Base-by-base conservation (phyloP, 768 basidiomycete genomes). In the Leccinum variicolor region DNA sequence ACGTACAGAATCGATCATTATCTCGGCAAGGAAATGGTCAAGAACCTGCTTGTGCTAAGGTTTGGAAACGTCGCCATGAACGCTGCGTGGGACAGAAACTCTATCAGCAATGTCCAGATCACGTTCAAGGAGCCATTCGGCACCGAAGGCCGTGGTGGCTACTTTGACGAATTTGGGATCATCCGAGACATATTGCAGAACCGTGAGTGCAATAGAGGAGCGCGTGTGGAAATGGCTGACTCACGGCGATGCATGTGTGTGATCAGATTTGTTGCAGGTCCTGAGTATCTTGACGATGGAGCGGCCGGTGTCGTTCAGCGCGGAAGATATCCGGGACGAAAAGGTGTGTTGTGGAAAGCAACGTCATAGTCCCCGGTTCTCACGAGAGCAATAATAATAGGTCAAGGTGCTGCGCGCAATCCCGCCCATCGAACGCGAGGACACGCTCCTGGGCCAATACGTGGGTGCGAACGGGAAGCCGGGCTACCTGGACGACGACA, bases 41-140 rank as follows among this genome's bases (percentile, higher is more conserved):
- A 99, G 82, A 99, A 98, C 74, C 73, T 99, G 55, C 89, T 98
- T 61, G 92, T 98, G 28, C 79, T 98, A 53, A 87, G 96, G 33
- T 99, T 99, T 67, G 96, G 93, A 61, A 99, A 99, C 75, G 76
- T 94, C 63, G 90, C 94, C 25, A 74, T 97, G 79, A 85, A 85
- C 62, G 85, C 92, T 28, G 83, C 84, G 39, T 97, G 95, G 92
- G 95, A 98, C 78, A 96, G 92, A 75, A 93, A 95, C 74, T 92
- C 86, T 59, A 89, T 99, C 77, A 86, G 84, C 76, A 98, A 94
- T 69, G 94, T 99, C 33, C 97, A 99, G 74, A 97, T 98, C 75
- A 97, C 94, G 15, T 98, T 98, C 85, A 98, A 98, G 79, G 97
- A 98, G 75, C 94, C 95, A 2, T 98, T 98, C 71, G 96, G 96